A percentile compares a stretch with the other conserved stretches of the same genome.
Evolutionary conservation across 768 basidiomycete genomes (phyloP).

Genomic region (Pisolithus microcarpus): DNA sequence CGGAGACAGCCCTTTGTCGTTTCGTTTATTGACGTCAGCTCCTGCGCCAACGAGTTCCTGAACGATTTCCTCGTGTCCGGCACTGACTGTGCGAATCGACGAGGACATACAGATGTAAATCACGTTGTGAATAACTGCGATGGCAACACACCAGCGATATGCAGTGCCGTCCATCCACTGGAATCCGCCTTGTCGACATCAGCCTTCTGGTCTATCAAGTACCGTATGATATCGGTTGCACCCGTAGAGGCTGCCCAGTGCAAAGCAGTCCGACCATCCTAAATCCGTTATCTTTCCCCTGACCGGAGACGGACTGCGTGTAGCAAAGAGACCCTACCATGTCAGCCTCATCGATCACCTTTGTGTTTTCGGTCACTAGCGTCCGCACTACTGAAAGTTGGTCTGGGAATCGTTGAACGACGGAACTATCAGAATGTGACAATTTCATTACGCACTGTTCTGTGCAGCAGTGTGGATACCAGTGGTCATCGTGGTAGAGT

Average conservation of each 20-base stretch:
- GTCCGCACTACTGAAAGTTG: conserved; percentile 66
- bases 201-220: conserved; percentile 63
- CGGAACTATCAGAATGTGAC: not conserved
- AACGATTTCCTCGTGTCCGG: conserved; percentile 70
- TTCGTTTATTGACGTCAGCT: conserved; percentile 72
- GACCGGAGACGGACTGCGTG: rapidly evolving
- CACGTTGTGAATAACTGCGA: not conserved
- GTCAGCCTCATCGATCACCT: conserved; percentile 55
- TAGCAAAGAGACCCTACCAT: conserved; percentile 34
- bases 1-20: conserved; percentile 77
- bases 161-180: conserved; percentile 72
- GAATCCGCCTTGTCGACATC: conserved; percentile 59
- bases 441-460: conserved; percentile 41
- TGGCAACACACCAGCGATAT: conserved; percentile 56
- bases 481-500: no score
- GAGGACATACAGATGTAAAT: not conserved
- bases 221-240: conserved; percentile 56
- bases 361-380: conserved; percentile 55
- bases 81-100: conserved; percentile 49
- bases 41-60: conserved; percentile 75
- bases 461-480: conserved; percentile 62
- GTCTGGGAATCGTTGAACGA: conserved; percentile 32
- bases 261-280: conserved; percentile 79
- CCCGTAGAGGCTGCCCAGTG: conserved; percentile 82
- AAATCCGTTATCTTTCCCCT: not conserved